A percentile compares a stretch with the other conserved stretches of the same genome.
phyloP scores from a whole-genome alignment of 2,329 filamentous ascomycete genomes.

The Triangularia verruculosa region DNA sequence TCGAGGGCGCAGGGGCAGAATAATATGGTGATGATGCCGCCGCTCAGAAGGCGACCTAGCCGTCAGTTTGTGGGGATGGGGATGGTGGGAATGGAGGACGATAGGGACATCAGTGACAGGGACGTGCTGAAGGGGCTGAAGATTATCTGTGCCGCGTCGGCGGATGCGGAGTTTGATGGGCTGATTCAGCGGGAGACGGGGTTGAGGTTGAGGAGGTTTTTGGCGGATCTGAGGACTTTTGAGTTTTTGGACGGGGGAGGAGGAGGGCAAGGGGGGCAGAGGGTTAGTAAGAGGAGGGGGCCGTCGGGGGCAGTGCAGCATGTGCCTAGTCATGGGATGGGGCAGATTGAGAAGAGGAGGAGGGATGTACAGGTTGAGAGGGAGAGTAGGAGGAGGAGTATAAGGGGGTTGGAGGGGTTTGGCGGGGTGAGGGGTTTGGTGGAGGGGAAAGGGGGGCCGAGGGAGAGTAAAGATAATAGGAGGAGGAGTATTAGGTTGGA shows the following conservation, averaged over 20 bases:
- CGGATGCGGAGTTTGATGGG: slow-evolving; percentile 51
- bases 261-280: neutral
- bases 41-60: neutral
- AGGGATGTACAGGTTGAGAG: slow-evolving; percentile 6
- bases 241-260: slow-evolving; percentile 38
- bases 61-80: neutral
- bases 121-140: slow-evolving; percentile 55
- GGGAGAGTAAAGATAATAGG: neutral
- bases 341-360: neutral
- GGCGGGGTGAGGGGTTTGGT: neutral
- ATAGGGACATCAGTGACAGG: slow-evolving; percentile 43
- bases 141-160: slow-evolving; percentile 55
- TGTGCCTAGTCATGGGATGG: neutral
- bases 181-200: slow-evolving; percentile 52
- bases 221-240: slow-evolving; percentile 52
- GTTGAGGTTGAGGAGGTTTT: slow-evolving; percentile 50
- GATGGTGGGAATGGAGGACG: slow-evolving; percentile 29
- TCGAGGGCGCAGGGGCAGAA: neutral
- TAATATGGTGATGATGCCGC: neutral
- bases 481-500: neutral
- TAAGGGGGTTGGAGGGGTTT: neutral
- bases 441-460: neutral
- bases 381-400: slow-evolving; percentile 4
- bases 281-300: neutral
- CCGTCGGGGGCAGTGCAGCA: neutral